phyloP scores from a whole-genome alignment of 1,284 basidiomycete genomes.

The Xerocomus amazonicus region DNA sequence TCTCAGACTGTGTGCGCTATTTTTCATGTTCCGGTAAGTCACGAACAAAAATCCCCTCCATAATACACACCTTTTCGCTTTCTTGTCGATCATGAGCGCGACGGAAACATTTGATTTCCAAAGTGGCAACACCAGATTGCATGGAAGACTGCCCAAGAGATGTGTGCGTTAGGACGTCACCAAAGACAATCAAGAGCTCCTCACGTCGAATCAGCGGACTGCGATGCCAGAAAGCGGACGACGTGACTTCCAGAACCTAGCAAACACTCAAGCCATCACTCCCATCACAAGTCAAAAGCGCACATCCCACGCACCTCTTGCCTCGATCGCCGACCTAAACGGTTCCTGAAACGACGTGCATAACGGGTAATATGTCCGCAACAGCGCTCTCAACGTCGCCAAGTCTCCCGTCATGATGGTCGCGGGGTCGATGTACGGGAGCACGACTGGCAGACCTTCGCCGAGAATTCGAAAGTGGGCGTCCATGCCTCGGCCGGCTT shows the following conservation, averaged over 20 bases:
- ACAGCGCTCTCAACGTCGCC: constrained; percentile 59
- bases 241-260: constrained; percentile 72
- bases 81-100: constrained; percentile 91
- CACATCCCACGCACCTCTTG: constrained; percentile 39
- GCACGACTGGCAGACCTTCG: constrained; percentile 81
- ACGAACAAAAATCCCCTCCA: not conserved
- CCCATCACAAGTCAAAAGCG: not conserved
- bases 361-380: constrained; percentile 78
- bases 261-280: not conserved
- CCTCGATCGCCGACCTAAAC: constrained; percentile 50
- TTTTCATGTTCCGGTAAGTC: not conserved
- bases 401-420: constrained; percentile 64
- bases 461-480: constrained; percentile 76
- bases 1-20: constrained; percentile 72
- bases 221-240: constrained; percentile 59
- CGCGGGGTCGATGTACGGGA: constrained; percentile 71
- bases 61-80: constrained; percentile 74
- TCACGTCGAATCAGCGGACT: constrained; percentile 53
- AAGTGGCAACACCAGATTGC: constrained; percentile 79
- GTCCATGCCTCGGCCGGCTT: constrained; percentile 50
- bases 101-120: constrained; percentile 89
- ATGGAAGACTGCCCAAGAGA: constrained; percentile 49
- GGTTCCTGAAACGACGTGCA: constrained; percentile 58
- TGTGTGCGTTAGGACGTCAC: constrained; percentile 4
- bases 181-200: constrained; percentile 15